Base-by-base conservation (phyloP, 2,329 filamentous ascomycete genomes). In the Exophiala lecanii-corni region DNA sequence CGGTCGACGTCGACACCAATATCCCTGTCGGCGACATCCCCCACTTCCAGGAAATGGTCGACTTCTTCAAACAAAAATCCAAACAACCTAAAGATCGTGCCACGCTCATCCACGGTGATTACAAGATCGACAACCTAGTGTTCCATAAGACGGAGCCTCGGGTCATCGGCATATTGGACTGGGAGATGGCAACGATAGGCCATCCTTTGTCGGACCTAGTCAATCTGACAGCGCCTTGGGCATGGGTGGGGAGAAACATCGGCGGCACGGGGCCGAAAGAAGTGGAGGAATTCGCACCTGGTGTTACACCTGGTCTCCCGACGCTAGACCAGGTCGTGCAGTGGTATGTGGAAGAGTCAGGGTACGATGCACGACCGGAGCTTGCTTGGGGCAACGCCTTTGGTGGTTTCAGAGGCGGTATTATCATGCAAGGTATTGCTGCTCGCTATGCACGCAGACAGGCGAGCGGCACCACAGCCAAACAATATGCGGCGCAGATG, bases 151-250 rank as follows among this genome's bases (percentile, higher is more conserved):
- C 86, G 0, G 84, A 91, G 63, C 81, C 89, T 4, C 74, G 82
- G 40, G 89, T 97, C 9, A 89, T 97, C 65, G 92, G 91, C 3
- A 89, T 97, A 41, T 69, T 97, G 4, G 92, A 98, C 68, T 97
- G 91, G 91, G 92, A 97, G 70, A 95, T 98, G 88, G 89, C 88
- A 25, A 97, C 92, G 0, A 82, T 96, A 41, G 92, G 92, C n/a
- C 91, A 98, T 63, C 92, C 92, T 1, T 76, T 97, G 16, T 91
- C 86, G 4, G 92, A 98, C 62, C 71, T 97, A 30, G 82, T 82
- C 63, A 97, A 97, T 66, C 72, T 97, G 55, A 71, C 64, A 41
- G 62, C 66, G 38, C 63, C 68, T 3, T 68, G 63, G 53, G 23
- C 47, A n/a, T 57, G 55, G 55, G 49, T 56, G 60, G 20, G 60